Evolutionary conservation across 495 filamentous ascomycete species (phyloP), one percentile per base, ranked within the genome.

Genomic region (Lasiosphaeriaceae sp.): DNA sequence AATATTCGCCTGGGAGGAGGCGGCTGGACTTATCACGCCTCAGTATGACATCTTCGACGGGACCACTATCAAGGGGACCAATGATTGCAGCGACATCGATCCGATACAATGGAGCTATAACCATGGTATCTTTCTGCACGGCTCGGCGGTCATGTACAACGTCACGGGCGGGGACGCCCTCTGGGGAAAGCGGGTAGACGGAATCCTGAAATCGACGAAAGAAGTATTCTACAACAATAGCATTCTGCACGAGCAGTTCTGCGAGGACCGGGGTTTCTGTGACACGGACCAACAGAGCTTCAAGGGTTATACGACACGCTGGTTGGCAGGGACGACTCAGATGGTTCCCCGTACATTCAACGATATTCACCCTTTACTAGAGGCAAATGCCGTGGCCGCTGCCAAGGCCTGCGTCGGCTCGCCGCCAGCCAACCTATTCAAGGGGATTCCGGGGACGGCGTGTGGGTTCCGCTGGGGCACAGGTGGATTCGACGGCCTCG

Each of bases 81-180:
- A 34, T 26, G 60, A 71, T 20, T 94, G 90, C 71, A 73, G 69
- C 11, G 63, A 79, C 31, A 74, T 85, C 57, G 84, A 85, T 57
- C 68, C 78, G 57, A 77, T 84, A 48, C 87, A 91, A 70, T 92
- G 86, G 86, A 81, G 83, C 1, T 92, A 92, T 72, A 89, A 88
- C 67, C 81, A 86, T 35, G 90, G 83, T 44, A 85, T 87, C 16
- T 90, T 82, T 66, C 75, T 92, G 44, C 82, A 82, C 54, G 90
- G 90, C 12, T 81, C 86, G 5, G 87, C 87, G 17, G 82, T 84
- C 64, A 90, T 93, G 87, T 89, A 86, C 74, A 90, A 92, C 65
- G 66, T 83, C 57, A 85, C 83, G 21, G 57, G 65, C 29, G 61
- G 67, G 72, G 71, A 71, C 8, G 19, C 51, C 3, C 12, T 48